Conservation (phyloP, 2,329 filamentous ascomycete species). For the Sporothrix luriei region DNA sequence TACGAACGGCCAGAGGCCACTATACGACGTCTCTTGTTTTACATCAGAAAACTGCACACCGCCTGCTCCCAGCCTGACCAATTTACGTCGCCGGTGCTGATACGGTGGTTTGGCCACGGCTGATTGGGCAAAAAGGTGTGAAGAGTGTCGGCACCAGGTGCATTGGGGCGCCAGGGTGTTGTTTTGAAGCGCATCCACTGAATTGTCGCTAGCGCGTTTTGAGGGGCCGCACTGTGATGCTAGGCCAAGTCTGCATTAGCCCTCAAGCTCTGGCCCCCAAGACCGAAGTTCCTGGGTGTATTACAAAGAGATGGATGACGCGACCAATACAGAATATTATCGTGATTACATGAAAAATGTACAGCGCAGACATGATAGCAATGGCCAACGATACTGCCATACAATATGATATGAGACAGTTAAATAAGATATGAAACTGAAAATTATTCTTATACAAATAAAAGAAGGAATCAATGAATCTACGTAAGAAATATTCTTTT, state of each 20-base stretch:
- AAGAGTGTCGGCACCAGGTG: slow-evolving; percentile 15
- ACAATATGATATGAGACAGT: no score
- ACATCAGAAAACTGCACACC: not conserved
- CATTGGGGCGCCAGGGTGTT: slow-evolving; percentile 1
- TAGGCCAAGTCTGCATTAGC: slow-evolving; percentile 1
- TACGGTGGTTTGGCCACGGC: not conserved
- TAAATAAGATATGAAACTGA: no score
- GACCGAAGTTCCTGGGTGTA: not conserved
- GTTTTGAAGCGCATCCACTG: not conserved
- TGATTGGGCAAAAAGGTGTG: not conserved
- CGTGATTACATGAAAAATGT: not conserved
- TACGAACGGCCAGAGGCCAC: not conserved
- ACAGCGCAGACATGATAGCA: not conserved
- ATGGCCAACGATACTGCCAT: not conserved
- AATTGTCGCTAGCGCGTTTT: slow-evolving; percentile 22
- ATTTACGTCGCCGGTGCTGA: not conserved
- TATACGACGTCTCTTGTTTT: no score
- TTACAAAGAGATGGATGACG: not conserved
- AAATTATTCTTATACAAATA: no score
- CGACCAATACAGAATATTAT: not conserved
- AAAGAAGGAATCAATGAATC: not conserved
- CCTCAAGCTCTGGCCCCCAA: not conserved
- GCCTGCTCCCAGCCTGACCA: not conserved
- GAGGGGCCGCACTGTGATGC: slow-evolving; percentile 13
- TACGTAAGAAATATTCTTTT: no score